Conservation (phyloP, 2,329 filamentous ascomycete genomes). For the Pseudogymnoascus sp. region DNA sequence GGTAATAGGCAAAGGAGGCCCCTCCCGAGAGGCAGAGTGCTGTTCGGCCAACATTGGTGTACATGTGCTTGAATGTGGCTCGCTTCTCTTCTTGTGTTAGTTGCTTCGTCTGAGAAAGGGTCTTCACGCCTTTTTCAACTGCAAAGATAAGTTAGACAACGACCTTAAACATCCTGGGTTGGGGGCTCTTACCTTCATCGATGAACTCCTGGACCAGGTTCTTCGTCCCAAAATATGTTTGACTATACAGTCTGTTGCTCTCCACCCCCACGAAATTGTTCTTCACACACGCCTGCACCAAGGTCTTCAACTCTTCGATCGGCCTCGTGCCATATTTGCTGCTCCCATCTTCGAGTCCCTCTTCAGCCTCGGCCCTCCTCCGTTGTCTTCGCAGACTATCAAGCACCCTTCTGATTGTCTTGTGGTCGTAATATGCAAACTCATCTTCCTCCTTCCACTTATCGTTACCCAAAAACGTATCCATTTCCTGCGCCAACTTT, state of each 20-base stretch:
- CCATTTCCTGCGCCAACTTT: constrained; percentile 66
- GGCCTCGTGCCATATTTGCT: constrained; percentile 37
- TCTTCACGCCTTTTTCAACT: constrained; percentile 58
- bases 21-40: constrained; percentile 90
- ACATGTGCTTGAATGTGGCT: constrained; percentile 74
- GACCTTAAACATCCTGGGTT: constrained; percentile 10
- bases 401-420: constrained; percentile 69
- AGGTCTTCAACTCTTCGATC: constrained; percentile 64
- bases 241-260: constrained; percentile 88
- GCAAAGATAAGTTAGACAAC: background rate
- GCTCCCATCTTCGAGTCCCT: constrained; percentile 34
- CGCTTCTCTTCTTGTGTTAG: constrained; percentile 67
- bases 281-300: constrained; percentile 89
- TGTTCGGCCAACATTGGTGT: constrained; percentile 85
- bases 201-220: constrained; percentile 82
- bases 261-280: constrained; percentile 96
- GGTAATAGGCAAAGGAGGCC: constrained; percentile 92
- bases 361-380: constrained; percentile 43
- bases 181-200: constrained; percentile 57
- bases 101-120: constrained; percentile 59
- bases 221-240: constrained; percentile 98
- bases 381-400: constrained; percentile 63
- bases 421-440: constrained; percentile 79
- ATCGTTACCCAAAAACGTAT: constrained; percentile 71
- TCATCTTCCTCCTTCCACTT: constrained; percentile 70